Percentiles rank a stretch among this genome's conserved stretches.
Conservation (phyloP, 1,284 basidiomycete species). For the Xerocomus minutiporus region DNA sequence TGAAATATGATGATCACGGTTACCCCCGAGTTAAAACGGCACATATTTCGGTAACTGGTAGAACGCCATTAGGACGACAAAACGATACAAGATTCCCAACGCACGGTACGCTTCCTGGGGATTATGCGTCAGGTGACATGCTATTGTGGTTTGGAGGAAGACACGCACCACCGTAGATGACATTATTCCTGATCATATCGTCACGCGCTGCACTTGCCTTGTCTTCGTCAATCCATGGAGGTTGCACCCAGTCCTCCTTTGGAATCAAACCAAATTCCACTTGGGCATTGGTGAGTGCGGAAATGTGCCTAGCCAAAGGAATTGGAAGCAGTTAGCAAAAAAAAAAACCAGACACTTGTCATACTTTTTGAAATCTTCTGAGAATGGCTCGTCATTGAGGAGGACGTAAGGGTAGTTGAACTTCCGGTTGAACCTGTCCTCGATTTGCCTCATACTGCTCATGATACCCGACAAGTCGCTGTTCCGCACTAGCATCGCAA, state of each 20-base stretch:
- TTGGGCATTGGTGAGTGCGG: slow-evolving; percentile 59
- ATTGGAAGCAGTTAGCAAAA: slow-evolving; percentile 6
- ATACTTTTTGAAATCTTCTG: slow-evolving; percentile 72
- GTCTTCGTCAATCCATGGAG: slow-evolving; percentile 77
- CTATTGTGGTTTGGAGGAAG: background rate
- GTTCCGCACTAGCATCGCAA: slow-evolving; percentile 85
- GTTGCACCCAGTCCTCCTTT: slow-evolving; percentile 80
- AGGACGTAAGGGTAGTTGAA: slow-evolving; percentile 85
- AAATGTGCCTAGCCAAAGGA: slow-evolving; percentile 50
- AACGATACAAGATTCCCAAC: slow-evolving; percentile 22
- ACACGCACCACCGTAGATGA: slow-evolving; percentile 79
- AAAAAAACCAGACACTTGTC: slow-evolving; percentile 10
- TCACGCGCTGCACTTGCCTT: slow-evolving; percentile 70
- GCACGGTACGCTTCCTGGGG: slow-evolving; percentile 60
- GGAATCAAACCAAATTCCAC: slow-evolving; percentile 83
- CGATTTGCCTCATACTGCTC: slow-evolving; percentile 72
- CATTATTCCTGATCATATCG: slow-evolving; percentile 72
- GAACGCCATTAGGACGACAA: slow-evolving; percentile 7
- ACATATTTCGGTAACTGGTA: slow-evolving; percentile 81
- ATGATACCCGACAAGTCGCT: slow-evolving; percentile 71
- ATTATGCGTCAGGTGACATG: background rate
- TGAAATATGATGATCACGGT: slow-evolving; percentile 24
- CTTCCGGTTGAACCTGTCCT: slow-evolving; percentile 82
- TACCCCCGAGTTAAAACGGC: slow-evolving; percentile 91
- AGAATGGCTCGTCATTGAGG: slow-evolving; percentile 78